Evolutionary conservation across 2,329 filamentous ascomycete species (phyloP).

Genomic region (Aspergillus luchuensis): DNA sequence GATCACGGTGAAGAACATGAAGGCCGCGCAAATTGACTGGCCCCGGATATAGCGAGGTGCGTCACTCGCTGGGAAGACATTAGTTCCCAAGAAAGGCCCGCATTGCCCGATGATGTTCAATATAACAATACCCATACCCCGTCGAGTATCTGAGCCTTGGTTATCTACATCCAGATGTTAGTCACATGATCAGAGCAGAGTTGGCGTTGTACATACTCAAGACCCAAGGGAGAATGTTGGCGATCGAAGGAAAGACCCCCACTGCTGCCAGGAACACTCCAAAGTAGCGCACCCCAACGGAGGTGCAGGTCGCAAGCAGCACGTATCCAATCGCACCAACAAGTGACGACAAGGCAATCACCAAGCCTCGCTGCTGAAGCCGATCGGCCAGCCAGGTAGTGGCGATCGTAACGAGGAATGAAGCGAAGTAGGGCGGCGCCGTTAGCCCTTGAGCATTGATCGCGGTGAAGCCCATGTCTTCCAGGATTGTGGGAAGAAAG

Average conservation of each 20-base stretch:
- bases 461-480: slow-evolving; percentile 67
- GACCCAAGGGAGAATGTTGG: slow-evolving; percentile 71
- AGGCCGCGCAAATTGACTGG: slow-evolving; percentile 61
- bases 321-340: slow-evolving; percentile 66
- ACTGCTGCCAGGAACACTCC: slow-evolving; percentile 59
- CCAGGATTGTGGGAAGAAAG: slow-evolving; percentile 65
- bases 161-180: slow-evolving; percentile 53
- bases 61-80: slow-evolving; percentile 59
- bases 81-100: slow-evolving; percentile 64
- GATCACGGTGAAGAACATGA: slow-evolving; percentile 62
- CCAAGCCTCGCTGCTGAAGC: slow-evolving; percentile 63
- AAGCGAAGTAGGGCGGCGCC: slow-evolving; percentile 69
- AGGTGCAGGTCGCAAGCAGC: slow-evolving; percentile 61
- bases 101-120: slow-evolving; percentile 68
- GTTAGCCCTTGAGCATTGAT: slow-evolving; percentile 72
- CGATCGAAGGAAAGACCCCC: slow-evolving; percentile 68
- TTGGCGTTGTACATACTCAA: slow-evolving; percentile 45
- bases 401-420: slow-evolving; percentile 63
- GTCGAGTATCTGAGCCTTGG: slow-evolving; percentile 67
- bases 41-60: slow-evolving; percentile 56
- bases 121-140: slow-evolving; percentile 67
- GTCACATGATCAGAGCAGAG: background rate
- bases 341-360: slow-evolving; percentile 59
- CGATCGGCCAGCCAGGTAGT: slow-evolving; percentile 68
- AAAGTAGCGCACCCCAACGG: slow-evolving; percentile 53